These are phyloP conservation scores for Pythium brachiatum DNA, from an alignment of 352 stramenopile species.

Conservation along the genomic window DNA sequence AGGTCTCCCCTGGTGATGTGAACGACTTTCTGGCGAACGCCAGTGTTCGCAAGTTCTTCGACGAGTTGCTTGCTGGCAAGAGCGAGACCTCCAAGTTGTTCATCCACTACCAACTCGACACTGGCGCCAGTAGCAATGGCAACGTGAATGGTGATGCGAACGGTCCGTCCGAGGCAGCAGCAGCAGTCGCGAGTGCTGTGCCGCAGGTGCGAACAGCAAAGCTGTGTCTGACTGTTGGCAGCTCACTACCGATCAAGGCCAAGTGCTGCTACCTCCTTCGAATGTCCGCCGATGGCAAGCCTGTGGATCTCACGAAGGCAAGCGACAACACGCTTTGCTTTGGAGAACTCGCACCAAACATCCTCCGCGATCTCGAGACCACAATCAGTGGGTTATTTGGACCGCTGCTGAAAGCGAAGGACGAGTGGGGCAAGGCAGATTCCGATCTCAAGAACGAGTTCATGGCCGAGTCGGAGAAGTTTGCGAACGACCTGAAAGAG, in stretches of 20 bases:
- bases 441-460: conserved; percentile 91
- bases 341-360: conserved; percentile 83
- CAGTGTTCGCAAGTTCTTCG: conserved; percentile 62
- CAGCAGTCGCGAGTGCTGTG: conserved; percentile 17
- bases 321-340: conserved; percentile 81
- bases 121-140: conserved; percentile 2
- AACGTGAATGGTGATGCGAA: conserved; percentile 8
- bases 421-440: conserved; percentile 96
- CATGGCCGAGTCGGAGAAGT: conserved; percentile 94
- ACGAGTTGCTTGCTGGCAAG: conserved; percentile 70
- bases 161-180: background rate
- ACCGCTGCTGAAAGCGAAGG: conserved; percentile 90
- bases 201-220: conserved; percentile 39
- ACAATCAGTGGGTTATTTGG: conserved; percentile 87
- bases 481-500: conserved; percentile 93
- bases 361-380: conserved; percentile 75
- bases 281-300: conserved; percentile 64
- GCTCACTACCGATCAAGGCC: conserved; percentile 58
- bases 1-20: conserved; percentile 48
- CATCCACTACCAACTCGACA: conserved; percentile 59
- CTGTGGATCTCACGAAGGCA: conserved; percentile 68
- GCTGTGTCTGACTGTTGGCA: conserved; percentile 68
- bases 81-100: conserved; percentile 69
- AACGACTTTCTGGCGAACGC: conserved; percentile 60
- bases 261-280: conserved; percentile 88